phyloP scores from a whole-genome alignment of 2,329 filamentous ascomycete species.

The Botrytis pseudocinerea region DNA sequence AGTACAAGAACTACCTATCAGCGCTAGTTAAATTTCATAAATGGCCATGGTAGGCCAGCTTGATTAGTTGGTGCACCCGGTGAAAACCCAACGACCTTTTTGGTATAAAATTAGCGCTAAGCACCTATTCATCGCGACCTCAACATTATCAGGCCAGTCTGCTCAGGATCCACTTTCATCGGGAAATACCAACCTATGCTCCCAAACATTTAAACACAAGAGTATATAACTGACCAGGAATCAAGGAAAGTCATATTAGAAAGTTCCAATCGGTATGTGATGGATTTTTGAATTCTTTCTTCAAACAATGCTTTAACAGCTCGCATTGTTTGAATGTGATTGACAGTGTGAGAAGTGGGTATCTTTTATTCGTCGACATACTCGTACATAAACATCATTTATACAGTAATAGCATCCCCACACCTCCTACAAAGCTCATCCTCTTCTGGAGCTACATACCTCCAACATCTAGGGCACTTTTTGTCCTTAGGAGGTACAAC shows the following conservation, averaged over 20 bases:
- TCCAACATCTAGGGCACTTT: conserved; percentile 91
- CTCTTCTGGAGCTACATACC: conserved; percentile 69
- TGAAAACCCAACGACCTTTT: background rate
- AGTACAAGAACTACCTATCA: background rate
- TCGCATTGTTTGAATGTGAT: background rate
- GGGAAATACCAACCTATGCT: background rate
- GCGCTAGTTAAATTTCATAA: background rate
- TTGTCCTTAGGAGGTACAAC: conserved; percentile 49
- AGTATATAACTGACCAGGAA: background rate
- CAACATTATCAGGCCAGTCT: background rate
- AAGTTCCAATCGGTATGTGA: background rate
- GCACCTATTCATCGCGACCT: background rate
- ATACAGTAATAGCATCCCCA: conserved; percentile 46
- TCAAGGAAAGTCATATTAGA: background rate
- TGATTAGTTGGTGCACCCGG: background rate
- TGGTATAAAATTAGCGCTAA: background rate
- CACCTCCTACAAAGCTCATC: conserved; percentile 73
- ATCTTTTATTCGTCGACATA: conserved; percentile 1
- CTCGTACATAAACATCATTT: background rate
- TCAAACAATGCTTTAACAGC: background rate
- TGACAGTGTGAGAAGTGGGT: conserved; percentile 1
- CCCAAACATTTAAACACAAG: background rate
- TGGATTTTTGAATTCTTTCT: background rate
- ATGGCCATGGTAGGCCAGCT: background rate
- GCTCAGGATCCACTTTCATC: background rate